Base-by-base conservation (phyloP, 2,329 filamentous ascomycete genomes). In the Fusarium mangiferae region DNA sequence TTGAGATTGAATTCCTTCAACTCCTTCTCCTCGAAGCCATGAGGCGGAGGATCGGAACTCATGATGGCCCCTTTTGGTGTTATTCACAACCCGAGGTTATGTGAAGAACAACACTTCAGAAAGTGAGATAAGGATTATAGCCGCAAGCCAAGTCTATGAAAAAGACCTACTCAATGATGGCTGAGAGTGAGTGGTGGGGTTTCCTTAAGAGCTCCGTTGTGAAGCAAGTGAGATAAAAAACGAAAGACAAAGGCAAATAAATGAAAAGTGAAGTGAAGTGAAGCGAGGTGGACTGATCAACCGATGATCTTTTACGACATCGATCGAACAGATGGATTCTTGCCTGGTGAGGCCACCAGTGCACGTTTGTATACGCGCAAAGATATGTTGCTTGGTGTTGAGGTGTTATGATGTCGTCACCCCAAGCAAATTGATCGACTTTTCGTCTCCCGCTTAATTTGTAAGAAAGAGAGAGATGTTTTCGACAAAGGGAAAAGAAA, bases 131-230 rank as follows among this genome's bases (percentile, higher is more conserved):
- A 17, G 52, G 60, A 33, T 7, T 62, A 66, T 48, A 12, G 26
- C 52, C 33, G 42, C 46, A 20, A 46, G 60, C 54, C 56, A 35
- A 51, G 51, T 45, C 30, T 45, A 55, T 30, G 28, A 61, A 62
- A 42, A 60, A 68, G 42, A 45, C 52, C 33, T 42, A n/a, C 38
- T 55, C 46, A 61, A 46, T 45, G 12, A 46, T 57, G 51, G 66
- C 69, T 61, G 51, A 68, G 61, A 77, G 68, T 42, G 63, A 72
- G 67, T 73, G 63, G 65, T 61, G 64, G 70, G 69, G 70, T 74
- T 62, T 54, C 64, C 66, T 63, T 33, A n/a, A 35, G 33, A 62
- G 26, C 57, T 44, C 48, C 26, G 49, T 62, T 57, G 52, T 61
- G 63, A 46, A 59, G 33, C 28, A 51, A 38, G 48, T 58, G 51